Percentiles rank a stretch among this genome's conserved stretches.
phyloP scores from a whole-genome alignment of 1,284 basidiomycete genomes.

The Flammula alnicola region DNA sequence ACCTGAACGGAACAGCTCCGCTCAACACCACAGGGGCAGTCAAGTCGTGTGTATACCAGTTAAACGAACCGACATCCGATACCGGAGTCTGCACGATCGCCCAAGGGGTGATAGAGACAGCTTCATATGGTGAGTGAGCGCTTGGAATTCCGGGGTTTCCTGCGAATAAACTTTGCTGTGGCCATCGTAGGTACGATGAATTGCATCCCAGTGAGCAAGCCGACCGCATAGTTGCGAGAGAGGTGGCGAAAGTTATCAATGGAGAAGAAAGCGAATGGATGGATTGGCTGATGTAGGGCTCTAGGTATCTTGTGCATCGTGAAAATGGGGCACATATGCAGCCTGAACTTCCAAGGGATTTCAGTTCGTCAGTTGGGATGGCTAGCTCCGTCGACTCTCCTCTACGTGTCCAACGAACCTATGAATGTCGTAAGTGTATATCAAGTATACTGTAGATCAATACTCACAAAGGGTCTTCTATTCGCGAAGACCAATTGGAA shows the following conservation, averaged over 20 bases:
- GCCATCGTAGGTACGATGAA: slow-evolving; percentile 51
- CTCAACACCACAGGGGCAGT: slow-evolving; percentile 56
- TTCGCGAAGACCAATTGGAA: too few species aligned
- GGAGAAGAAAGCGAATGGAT: slow-evolving; percentile 47
- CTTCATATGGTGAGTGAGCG: slow-evolving; percentile 50
- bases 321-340: too few species aligned
- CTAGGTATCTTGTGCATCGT: too few species aligned
- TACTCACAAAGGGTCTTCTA: too few species aligned
- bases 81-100: slow-evolving; percentile 44
- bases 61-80: slow-evolving; percentile 36
- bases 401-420: too few species aligned
- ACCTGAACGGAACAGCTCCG: slow-evolving; percentile 62
- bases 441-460: too few species aligned
- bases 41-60: slow-evolving; percentile 47
- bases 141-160: neutral
- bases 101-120: slow-evolving; percentile 52
- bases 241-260: slow-evolving; percentile 48
- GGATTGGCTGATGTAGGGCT: slow-evolving; percentile 45
- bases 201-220: slow-evolving; percentile 61
- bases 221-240: slow-evolving; percentile 51
- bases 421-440: too few species aligned
- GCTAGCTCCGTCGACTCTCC: too few species aligned
- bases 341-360: too few species aligned
- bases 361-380: too few species aligned
- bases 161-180: neutral